These are phyloP conservation scores for Nepenthes alata DNA, from an alignment of 179 eudicot genomes.

Conservation along the genomic window DNA sequence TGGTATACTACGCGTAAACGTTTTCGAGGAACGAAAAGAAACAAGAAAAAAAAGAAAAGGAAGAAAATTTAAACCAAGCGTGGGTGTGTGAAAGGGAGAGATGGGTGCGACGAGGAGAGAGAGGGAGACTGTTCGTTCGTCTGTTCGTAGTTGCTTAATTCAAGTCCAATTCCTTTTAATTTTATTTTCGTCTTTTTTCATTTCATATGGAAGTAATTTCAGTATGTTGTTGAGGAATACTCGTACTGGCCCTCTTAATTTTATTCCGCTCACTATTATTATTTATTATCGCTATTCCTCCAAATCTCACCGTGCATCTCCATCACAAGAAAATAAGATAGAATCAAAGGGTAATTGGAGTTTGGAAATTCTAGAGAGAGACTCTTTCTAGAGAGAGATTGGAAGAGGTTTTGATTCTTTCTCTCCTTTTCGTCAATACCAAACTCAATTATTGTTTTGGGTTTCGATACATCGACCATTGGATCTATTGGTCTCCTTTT, in stretches of 20 bases:
- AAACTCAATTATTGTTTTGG: conserved; percentile 13
- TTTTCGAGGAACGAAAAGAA: no score
- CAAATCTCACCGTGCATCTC: conserved; percentile 42
- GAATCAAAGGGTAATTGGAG: conserved; percentile 11
- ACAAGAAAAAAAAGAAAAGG: no score
- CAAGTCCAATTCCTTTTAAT: conserved; percentile 11
- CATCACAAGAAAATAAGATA: conserved; percentile 10
- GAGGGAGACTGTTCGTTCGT: conserved; percentile 36
- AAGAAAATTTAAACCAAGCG: neutral
- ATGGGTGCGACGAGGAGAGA: conserved; percentile 24
- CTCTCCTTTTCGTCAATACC: conserved; percentile 10
- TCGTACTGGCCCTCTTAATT: neutral
- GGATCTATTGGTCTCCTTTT: neutral
- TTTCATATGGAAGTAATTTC: neutral
- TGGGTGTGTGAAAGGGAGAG: conserved; percentile 15
- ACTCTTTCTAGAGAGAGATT: conserved; percentile 4
- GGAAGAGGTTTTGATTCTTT: conserved; percentile 3
- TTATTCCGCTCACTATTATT: conserved; percentile 8
- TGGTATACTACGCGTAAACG: no score
- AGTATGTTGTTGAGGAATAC: neutral
- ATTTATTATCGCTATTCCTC: conserved; percentile 28
- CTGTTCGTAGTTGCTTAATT: conserved; percentile 23
- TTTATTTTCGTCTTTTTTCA: no score
- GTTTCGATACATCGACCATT: neutral
- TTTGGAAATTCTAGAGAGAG: conserved; percentile 15